Percentiles rank a stretch among this genome's conserved stretches.
Evolutionary conservation across 345 rosid genomes (phyloP).

Genomic region (Acer campestre): DNA sequence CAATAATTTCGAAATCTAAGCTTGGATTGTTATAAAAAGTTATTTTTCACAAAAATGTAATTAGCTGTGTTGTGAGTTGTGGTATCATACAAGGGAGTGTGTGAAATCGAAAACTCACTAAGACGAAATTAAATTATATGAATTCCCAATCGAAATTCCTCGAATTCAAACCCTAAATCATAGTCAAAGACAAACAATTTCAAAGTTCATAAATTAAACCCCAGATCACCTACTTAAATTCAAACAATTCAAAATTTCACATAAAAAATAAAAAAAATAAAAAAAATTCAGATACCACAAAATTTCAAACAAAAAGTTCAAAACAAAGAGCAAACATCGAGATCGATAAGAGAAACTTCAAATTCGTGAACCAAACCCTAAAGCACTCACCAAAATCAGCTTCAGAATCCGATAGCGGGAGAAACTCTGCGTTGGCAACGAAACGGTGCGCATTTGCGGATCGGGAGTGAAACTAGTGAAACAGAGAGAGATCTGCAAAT

Average conservation of each 20-base stretch:
- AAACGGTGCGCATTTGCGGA: slow-evolving; percentile 45
- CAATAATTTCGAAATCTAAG: neutral
- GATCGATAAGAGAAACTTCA: slow-evolving; percentile 20
- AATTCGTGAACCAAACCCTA: slow-evolving; percentile 11
- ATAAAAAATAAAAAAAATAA: neutral
- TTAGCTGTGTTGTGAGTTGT: neutral
- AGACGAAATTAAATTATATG: neutral
- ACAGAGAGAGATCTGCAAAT: slow-evolving; percentile 31
- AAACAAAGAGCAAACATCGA: slow-evolving; percentile 18
- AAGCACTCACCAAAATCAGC: slow-evolving; percentile 42
- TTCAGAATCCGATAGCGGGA: slow-evolving; percentile 22
- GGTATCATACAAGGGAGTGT: no score
- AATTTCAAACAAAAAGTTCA: neutral
- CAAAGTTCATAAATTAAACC: slow-evolving; percentile 7
- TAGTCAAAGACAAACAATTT: slow-evolving; percentile 15
- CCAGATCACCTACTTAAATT: neutral
- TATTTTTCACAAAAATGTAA: neutral
- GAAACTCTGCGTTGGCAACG: slow-evolving; percentile 15
- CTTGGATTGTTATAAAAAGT: neutral
- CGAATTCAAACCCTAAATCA: slow-evolving; percentile 22
- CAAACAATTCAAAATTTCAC: slow-evolving; percentile 11
- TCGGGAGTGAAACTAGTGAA: slow-evolving; percentile 24
- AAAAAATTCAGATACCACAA: neutral
- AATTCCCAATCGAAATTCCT: neutral
- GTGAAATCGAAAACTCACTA: slow-evolving; percentile 10